Conservation (phyloP, 768 basidiomycete genomes). For the Ramaria rubella region DNA sequence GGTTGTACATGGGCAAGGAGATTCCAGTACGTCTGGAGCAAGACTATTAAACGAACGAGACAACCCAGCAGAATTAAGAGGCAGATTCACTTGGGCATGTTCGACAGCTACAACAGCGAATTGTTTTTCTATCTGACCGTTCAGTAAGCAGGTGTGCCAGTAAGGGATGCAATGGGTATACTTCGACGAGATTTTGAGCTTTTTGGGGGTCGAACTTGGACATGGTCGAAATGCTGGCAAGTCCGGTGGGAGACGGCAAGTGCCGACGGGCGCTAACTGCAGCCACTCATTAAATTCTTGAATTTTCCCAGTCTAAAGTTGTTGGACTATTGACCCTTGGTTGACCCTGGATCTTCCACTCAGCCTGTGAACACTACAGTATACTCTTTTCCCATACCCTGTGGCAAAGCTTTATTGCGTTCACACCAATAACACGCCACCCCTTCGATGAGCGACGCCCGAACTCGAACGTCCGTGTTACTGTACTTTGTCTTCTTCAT, state of each 20-base stretch:
- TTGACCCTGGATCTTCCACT: background rate
- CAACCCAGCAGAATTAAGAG: background rate
- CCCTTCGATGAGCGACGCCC: slow-evolving; percentile 4
- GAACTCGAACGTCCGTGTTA: slow-evolving; percentile 8
- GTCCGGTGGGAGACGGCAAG: slow-evolving; percentile 1
- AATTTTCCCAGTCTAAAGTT: too few relatives aligned
- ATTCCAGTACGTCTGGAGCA: slow-evolving; percentile 87
- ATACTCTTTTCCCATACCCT: too few relatives aligned
- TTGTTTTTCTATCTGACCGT: slow-evolving; percentile 84
- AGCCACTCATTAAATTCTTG: too few relatives aligned
- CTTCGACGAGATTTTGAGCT: slow-evolving; percentile 89
- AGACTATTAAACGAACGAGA: background rate
- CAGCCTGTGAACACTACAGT: too few relatives aligned
- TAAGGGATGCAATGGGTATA: slow-evolving; percentile 28
- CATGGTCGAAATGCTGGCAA: slow-evolving; percentile 10
- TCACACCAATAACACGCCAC: background rate
- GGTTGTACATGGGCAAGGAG: slow-evolving; percentile 78
- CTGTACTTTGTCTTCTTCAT: background rate
- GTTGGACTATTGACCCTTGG: background rate
- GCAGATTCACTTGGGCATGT: slow-evolving; percentile 76
- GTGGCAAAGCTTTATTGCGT: background rate
- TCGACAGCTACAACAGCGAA: slow-evolving; percentile 96
- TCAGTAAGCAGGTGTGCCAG: background rate
- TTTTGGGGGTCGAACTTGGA: slow-evolving; percentile 73
- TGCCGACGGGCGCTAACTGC: background rate